Base-by-base conservation (phyloP, 345 rosid species). In the Pistacia atlantica region DNA sequence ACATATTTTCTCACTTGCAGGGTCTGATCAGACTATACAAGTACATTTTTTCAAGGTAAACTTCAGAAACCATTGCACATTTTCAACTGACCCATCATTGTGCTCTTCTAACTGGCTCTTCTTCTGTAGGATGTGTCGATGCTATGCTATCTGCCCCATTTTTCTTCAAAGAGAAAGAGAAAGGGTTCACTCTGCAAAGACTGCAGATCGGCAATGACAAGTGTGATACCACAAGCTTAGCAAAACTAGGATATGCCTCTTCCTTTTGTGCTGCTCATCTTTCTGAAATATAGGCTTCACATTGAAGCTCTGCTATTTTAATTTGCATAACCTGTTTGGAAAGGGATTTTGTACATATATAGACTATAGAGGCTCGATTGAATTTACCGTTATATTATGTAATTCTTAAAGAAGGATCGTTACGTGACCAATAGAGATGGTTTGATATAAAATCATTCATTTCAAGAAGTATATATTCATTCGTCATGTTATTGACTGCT, bases 1-100 rank as follows among this genome's bases (percentile, higher is more conserved):
- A 65, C 65, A 54, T 52, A 64, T 74, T 49, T 62, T 52, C 20
- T 17, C 63, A 22, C 25, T 42, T 11, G 51, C 54, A 28, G 69
- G 20, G n/a, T 65, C 64, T 37, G 49, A 65, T 9, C 60, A 54
- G 63, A 38, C 49, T 63, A 5, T 18, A 63, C 49, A 0, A 11
- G 60, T 33, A n/a, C 8, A 37, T 22, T 5, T 46, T 65, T 38
- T 35, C 54, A 65, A 74, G 77, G 63, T 74, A 65, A 65, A 65
- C 25, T 11, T 8, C 56, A 20, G 8, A n/a, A 3, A 64, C 49
- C 38, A 2, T 72, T 42, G 46, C 9, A 8, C 46, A 42, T 37
- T 51, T 5, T 4, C 52, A 54, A 31, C 3, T n/a, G 61, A 62
- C 69, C 45, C 22, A 12, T 22, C 11, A 52, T 35, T 52, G 38